A percentile compares a stretch with the other conserved stretches of the same genome.
phyloP scores from a whole-genome alignment of 2,329 filamentous ascomycete species.

The Curvularia verruculosa region DNA sequence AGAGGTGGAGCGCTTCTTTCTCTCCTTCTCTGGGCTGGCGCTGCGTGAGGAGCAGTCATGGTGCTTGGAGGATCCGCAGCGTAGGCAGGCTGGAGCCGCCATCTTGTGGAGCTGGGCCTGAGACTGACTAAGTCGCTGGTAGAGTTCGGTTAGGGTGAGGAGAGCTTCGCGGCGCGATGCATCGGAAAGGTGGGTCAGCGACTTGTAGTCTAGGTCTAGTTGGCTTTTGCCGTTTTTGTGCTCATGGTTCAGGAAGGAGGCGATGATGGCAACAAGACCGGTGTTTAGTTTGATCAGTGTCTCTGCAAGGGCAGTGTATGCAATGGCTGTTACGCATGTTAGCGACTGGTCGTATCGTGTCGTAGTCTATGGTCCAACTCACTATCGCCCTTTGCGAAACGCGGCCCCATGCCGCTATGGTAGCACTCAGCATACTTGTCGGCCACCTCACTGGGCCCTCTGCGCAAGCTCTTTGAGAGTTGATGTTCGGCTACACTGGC shows the following conservation, averaged over 20 bases:
- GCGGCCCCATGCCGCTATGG: slow-evolving; percentile 42
- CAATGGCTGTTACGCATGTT: slow-evolving; percentile 45
- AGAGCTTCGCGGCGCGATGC: slow-evolving; percentile 53
- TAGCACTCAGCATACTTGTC: slow-evolving; percentile 51
- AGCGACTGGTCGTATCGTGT: neutral
- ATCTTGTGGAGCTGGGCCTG: slow-evolving; percentile 41
- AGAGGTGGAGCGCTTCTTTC: slow-evolving; percentile 27
- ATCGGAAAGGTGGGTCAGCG: slow-evolving; percentile 55
- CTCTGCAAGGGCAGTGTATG: slow-evolving; percentile 54
- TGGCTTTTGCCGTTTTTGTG: slow-evolving; percentile 38
- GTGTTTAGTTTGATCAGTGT: slow-evolving; percentile 56
- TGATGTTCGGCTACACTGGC: slow-evolving; percentile 45
- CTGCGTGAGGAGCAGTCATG: slow-evolving; percentile 27
- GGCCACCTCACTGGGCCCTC: slow-evolving; percentile 52
- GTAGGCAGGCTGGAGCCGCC: slow-evolving; percentile 23
- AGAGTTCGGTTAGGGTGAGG: slow-evolving; percentile 50
- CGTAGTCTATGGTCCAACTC: slow-evolving; percentile 22
- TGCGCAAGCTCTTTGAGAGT: slow-evolving; percentile 49
- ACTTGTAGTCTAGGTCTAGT: slow-evolving; percentile 52
- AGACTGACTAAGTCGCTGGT: slow-evolving; percentile 47
- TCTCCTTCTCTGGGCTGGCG: slow-evolving; percentile 30
- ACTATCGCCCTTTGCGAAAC: slow-evolving; percentile 55
- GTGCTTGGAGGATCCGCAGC: slow-evolving; percentile 36
- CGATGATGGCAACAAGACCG: slow-evolving; percentile 55
- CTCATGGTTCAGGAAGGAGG: slow-evolving; percentile 51